Evolutionary conservation across 164 flowering plant species (phyloP).

Genomic region (Dillenia suffruticosa): DNA sequence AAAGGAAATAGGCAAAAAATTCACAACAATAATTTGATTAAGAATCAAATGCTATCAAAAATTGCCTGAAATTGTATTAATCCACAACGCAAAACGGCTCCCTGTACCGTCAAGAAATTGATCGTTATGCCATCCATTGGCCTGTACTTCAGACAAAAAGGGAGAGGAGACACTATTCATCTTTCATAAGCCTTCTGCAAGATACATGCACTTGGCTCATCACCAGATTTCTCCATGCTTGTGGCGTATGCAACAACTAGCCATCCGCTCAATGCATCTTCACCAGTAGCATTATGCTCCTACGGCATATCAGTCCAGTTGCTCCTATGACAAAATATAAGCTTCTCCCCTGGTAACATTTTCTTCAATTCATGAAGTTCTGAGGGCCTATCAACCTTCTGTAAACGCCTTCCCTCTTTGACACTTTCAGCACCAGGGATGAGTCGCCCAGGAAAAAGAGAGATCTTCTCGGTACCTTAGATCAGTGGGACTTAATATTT

Average conservation of each 20-base stretch:
- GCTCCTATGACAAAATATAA: constrained; percentile 40
- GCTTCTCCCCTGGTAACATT: constrained; percentile 69
- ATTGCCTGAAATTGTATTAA: not conserved
- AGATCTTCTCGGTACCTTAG: constrained; percentile 85
- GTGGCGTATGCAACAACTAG: constrained; percentile 88
- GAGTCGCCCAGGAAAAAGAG: constrained; percentile 63
- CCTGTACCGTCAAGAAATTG: constrained; percentile 90
- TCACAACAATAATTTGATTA: not conserved
- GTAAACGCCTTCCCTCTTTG: constrained; percentile 67
- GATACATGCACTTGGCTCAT: constrained; percentile 11
- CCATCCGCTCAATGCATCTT: constrained; percentile 96
- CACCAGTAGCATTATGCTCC: constrained; percentile 76
- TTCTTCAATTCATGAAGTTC: constrained; percentile 46
- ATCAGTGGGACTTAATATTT: constrained; percentile 80
- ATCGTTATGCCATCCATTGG: constrained; percentile 96
- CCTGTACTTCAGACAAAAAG: constrained; percentile 57
- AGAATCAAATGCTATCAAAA: not conserved
- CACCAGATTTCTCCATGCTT: constrained; percentile 28
- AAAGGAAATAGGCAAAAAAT: not conserved
- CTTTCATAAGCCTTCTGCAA: constrained; percentile 61
- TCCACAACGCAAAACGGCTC: constrained; percentile 64
- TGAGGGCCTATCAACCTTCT: constrained; percentile 58
- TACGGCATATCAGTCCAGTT: constrained; percentile 70
- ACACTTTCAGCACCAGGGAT: constrained; percentile 84
- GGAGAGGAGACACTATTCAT: constrained; percentile 48